Conservation (phyloP, 2,329 filamentous ascomycete genomes). For the Aspergillus carbonarius region DNA sequence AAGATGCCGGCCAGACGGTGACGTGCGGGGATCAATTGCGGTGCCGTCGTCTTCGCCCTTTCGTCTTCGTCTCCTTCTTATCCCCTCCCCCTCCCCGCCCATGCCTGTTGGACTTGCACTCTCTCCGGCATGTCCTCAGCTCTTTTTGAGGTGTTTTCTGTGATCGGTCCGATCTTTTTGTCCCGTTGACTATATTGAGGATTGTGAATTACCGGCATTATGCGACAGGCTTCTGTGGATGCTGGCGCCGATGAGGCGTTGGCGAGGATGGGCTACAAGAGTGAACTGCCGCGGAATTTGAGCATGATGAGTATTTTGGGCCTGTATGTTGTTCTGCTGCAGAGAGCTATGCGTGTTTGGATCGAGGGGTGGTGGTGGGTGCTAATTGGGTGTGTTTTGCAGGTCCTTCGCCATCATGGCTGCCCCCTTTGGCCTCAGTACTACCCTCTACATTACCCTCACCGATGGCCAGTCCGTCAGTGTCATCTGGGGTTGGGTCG, state of each 20-base stretch:
- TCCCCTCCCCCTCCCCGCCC: background rate
- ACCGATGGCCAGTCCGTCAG: slow-evolving; percentile 68
- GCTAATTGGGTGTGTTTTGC: background rate
- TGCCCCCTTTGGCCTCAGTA: slow-evolving; percentile 66
- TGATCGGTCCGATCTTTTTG: too few relatives aligned
- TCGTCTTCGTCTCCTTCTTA: background rate
- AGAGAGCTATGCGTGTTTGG: too few relatives aligned
- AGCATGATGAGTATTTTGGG: slow-evolving; percentile 70
- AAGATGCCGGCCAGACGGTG: background rate
- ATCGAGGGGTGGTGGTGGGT: background rate
- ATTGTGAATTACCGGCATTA: slow-evolving; percentile 1
- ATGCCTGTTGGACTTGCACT: background rate
- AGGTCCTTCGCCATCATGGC: slow-evolving; percentile 74
- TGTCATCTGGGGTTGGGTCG: slow-evolving; percentile 68
- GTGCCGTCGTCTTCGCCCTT: background rate
- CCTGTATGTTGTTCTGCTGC: slow-evolving; percentile 41
- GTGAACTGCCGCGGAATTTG: slow-evolving; percentile 64
- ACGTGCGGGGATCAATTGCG: background rate
- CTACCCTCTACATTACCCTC: slow-evolving; percentile 67
- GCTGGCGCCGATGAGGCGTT: slow-evolving; percentile 58
- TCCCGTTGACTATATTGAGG: background rate
- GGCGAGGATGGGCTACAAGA: slow-evolving; percentile 66
- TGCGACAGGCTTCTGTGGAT: slow-evolving; percentile 27
- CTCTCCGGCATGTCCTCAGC: background rate
- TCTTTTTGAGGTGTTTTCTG: background rate